These are phyloP conservation scores for Globisporangium perplexum DNA, from an alignment of 352 stramenopile species.

Conservation along the genomic window DNA sequence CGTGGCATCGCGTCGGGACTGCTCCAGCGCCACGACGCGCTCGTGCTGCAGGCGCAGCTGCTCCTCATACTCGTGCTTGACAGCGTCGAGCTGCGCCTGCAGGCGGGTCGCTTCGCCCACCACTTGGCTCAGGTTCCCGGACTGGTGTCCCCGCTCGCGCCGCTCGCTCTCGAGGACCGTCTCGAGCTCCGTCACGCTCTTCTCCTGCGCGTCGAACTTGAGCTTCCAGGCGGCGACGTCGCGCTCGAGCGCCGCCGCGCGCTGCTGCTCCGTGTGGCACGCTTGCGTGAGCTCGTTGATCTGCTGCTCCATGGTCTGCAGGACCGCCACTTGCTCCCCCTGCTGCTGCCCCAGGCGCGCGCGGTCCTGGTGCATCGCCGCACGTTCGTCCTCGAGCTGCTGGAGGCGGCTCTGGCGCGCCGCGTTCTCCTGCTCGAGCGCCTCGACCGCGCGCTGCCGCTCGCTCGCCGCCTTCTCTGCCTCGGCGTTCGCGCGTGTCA, in stretches of 20 bases:
- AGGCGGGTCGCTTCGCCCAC: constrained; percentile 37
- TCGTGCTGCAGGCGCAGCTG: constrained; percentile 39
- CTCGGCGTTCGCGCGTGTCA: constrained; percentile 40
- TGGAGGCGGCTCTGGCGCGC: constrained; percentile 33
- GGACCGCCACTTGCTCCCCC: constrained; percentile 26
- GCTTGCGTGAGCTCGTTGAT: constrained; percentile 34
- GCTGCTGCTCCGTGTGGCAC: constrained; percentile 27
- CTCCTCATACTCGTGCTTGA: constrained; percentile 42
- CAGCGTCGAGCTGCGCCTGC: constrained; percentile 35
- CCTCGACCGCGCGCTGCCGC: constrained; percentile 26
- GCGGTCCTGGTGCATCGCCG: constrained; percentile 35
- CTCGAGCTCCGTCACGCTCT: constrained; percentile 24
- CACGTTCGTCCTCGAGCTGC: constrained; percentile 39
- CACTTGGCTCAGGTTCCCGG: constrained; percentile 29
- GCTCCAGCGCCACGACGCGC: constrained; percentile 27
- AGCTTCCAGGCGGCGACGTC: constrained; percentile 27
- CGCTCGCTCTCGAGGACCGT: constrained; percentile 17
- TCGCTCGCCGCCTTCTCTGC: constrained; percentile 43
- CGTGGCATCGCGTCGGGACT: constrained; percentile 27
- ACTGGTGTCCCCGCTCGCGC: constrained; percentile 18
- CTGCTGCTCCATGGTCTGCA: constrained; percentile 37
- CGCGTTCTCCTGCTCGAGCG: constrained; percentile 34
- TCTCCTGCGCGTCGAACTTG: constrained; percentile 31
- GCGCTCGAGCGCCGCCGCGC: constrained; percentile 28
- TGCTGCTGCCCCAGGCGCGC: constrained; percentile 33